phyloP scores from a whole-genome alignment of 805 yeast genomes.

The Saccharomycopsis javanensis region DNA sequence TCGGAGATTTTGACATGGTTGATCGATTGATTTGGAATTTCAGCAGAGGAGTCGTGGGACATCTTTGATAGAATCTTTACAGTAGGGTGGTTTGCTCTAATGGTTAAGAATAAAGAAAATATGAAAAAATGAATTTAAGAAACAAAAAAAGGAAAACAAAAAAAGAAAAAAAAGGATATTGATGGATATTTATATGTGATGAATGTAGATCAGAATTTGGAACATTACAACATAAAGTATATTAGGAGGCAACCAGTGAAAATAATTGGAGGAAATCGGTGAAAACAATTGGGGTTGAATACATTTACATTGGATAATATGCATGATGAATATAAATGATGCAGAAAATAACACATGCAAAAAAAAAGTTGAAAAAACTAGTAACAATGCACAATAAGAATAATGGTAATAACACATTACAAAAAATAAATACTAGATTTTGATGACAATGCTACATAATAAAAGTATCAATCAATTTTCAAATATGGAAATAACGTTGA shows the following conservation, averaged over 20 bases:
- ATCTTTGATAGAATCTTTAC: background rate
- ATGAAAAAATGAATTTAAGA: background rate
- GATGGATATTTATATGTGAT: background rate
- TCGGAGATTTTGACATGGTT: background rate
- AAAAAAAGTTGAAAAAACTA: background rate
- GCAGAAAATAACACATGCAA: background rate
- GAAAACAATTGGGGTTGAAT: too few relatives aligned
- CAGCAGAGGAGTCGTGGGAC: conserved; percentile 1
- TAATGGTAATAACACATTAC: too few relatives aligned
- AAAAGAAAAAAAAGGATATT: background rate
- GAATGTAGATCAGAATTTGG: too few relatives aligned
- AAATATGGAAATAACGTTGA: too few relatives aligned
- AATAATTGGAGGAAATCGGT: too few relatives aligned
- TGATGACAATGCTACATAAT: too few relatives aligned
- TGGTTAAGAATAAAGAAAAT: background rate
- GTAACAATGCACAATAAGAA: background rate
- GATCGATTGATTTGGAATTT: background rate
- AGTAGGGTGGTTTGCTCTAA: background rate
- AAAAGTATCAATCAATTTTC: too few relatives aligned
- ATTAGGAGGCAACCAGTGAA: background rate
- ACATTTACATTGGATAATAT: too few relatives aligned
- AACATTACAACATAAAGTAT: too few relatives aligned
- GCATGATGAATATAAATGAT: background rate
- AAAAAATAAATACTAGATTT: too few relatives aligned
- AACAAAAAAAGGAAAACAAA: background rate